These are phyloP conservation scores for Lepidium aucheri DNA, from an alignment of 345 rosid genomes.

Conservation along the genomic window DNA sequence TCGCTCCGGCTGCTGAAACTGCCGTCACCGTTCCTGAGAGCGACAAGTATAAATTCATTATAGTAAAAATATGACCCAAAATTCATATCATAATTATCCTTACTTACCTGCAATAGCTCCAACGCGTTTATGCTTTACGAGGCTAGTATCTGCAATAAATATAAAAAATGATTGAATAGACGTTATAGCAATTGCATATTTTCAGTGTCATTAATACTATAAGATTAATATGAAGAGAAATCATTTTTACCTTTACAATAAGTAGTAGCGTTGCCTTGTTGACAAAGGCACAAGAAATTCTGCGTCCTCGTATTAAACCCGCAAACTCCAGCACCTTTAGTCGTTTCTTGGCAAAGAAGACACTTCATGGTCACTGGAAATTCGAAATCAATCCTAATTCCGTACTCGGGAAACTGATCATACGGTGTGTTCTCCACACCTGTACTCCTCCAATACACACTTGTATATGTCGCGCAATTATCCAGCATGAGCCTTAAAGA, in stretches of 20 bases:
- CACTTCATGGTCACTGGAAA: slow-evolving; percentile 69
- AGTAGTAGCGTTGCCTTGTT: slow-evolving; percentile 53
- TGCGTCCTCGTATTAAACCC: slow-evolving; percentile 58
- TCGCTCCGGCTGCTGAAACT: slow-evolving; percentile 66
- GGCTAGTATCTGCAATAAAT: slow-evolving; percentile 13
- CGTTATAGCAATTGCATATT: neutral
- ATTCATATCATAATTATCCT: neutral
- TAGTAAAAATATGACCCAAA: neutral
- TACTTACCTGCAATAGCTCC: slow-evolving; percentile 25
- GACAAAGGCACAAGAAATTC: slow-evolving; percentile 59
- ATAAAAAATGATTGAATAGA: neutral
- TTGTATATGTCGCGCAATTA: slow-evolving; percentile 74
- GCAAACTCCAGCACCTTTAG: slow-evolving; percentile 68
- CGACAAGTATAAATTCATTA: neutral
- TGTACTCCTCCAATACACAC: slow-evolving; percentile 74
- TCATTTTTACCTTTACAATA: slow-evolving; percentile 50
- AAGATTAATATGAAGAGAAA: too few species aligned
- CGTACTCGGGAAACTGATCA: slow-evolving; percentile 76
- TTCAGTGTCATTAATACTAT: neutral
- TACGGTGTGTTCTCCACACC: slow-evolving; percentile 36
- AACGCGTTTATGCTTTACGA: slow-evolving; percentile 17
- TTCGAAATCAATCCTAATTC: slow-evolving; percentile 72
- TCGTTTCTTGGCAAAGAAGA: slow-evolving; percentile 74
- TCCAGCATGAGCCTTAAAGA: slow-evolving; percentile 77
- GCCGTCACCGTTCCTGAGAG: slow-evolving; percentile 55